Evolutionary conservation across 371 early-diverging fungal species (phyloP), one percentile per base, ranked within the genome.

Genomic region (Agmasoma carcini): DNA sequence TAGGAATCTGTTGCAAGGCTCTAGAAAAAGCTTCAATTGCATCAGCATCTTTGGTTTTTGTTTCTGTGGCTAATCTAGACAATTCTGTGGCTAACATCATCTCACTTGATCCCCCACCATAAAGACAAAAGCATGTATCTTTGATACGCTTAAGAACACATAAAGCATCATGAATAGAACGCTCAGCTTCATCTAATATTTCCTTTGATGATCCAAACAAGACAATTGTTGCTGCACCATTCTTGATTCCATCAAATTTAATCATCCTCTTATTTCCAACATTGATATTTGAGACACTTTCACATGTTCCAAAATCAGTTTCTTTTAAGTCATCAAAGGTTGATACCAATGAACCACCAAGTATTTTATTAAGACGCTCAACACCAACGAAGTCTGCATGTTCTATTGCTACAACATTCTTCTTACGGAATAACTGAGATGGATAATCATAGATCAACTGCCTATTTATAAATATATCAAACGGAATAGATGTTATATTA

Each of bases 401-500:
- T 75, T 98, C 99, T 65, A 98, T 94, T 37, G 88, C 83, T 74
- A 85, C 82, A 71, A 95, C 82, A 25, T 90, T 90, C 46, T 88
- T 78, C 66, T 88, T 90, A 22, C 87, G 90, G 73, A 98, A 85
- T 53, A 95, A 79, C 76, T 92, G 91, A 75, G 90, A 90, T 48
- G 96, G 96, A 85, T 87, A 96, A 83, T 96, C 95, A 80, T 98
- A 98, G 64, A 98, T 95, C 33, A 98, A 79, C 78, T 98, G 99
- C 66, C 99, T 85, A 81, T 98, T 98, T 51, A 98, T 91, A 56
- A 81, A 79, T 78, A 93, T 86, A 80, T 96, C 92, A 19, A 59
- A 14, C 1, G 14, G n/a, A 48, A 43, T 37, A 7, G 9, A 14
- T 25, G 62, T 86, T 74, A 98, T 96, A 78, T 85, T 87, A 26